phyloP scores from a whole-genome alignment of 2,329 filamentous ascomycete species.

The Cryphonectria nitschkei region DNA sequence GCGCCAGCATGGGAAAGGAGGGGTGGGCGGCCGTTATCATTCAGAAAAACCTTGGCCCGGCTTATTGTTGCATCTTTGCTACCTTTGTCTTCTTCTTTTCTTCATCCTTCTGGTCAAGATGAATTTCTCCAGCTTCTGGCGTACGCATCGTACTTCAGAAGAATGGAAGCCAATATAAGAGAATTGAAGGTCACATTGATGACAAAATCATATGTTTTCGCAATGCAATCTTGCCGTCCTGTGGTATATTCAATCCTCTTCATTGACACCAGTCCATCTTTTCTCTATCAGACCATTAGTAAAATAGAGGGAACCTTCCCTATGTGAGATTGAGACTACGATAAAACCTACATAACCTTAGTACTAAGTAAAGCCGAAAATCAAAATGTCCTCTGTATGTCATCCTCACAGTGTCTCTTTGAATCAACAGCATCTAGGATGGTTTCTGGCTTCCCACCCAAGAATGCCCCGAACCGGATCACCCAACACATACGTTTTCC shows the following conservation, averaged over 20 bases:
- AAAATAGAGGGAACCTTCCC: too few relatives aligned
- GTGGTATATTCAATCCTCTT: background rate
- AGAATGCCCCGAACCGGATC: too few relatives aligned
- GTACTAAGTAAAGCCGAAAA: too few relatives aligned
- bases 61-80: slow-evolving; percentile 1
- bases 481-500: too few relatives aligned
- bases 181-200: background rate
- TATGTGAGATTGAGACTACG: too few relatives aligned
- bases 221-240: background rate
- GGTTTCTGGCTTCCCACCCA: too few relatives aligned
- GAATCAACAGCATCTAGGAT: too few relatives aligned
- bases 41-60: background rate
- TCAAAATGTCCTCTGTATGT: too few relatives aligned
- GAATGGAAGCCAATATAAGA: background rate
- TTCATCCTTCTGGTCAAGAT: background rate
- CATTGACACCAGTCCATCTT: too few relatives aligned
- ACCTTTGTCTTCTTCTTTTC: background rate
- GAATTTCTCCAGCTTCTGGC: slow-evolving; percentile 2
- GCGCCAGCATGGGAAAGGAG: background rate
- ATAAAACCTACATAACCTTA: too few relatives aligned
- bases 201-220: background rate
- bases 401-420: too few relatives aligned
- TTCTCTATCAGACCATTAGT: too few relatives aligned
- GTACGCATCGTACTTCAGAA: slow-evolving; percentile 24
- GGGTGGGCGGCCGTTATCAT: background rate